phyloP scores from a whole-genome alignment of 2,329 filamentous ascomycete genomes.

The Neonectria ditissima region DNA sequence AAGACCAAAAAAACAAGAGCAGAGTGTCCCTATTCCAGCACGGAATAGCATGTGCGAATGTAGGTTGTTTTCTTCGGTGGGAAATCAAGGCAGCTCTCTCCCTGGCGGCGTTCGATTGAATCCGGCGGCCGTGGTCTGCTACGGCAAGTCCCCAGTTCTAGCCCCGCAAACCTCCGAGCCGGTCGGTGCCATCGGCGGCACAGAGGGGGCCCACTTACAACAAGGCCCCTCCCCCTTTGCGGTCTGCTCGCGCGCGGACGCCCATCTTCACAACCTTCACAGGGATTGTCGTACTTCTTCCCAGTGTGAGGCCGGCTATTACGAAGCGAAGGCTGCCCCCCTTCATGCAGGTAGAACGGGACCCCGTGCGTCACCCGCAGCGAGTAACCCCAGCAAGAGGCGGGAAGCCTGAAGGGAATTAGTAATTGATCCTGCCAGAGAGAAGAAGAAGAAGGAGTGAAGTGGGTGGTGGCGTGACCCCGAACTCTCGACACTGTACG shows the following conservation, averaged over 20 bases:
- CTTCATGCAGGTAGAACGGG: constrained; percentile 3
- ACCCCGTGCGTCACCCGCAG: constrained; percentile 3
- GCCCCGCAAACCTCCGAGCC: constrained; percentile 20
- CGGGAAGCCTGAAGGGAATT: background rate
- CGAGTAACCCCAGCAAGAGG: background rate
- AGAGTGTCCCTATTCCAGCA: too few relatives aligned
- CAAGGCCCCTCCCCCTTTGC: constrained; percentile 26
- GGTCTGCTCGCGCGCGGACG: background rate
- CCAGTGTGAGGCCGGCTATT: background rate
- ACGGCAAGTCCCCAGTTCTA: background rate
- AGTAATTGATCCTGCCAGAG: background rate
- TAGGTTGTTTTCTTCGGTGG: too few relatives aligned
- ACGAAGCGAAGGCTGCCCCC: constrained; percentile 5
- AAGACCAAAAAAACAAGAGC: background rate
- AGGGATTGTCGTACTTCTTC: too few relatives aligned
- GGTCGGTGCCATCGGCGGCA: constrained; percentile 32
- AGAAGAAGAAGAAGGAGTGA: background rate
- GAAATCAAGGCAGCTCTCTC: too few relatives aligned
- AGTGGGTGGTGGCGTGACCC: background rate
- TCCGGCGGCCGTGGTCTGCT: background rate
- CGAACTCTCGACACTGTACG: background rate
- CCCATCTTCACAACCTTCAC: background rate
- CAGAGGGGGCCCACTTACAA: constrained; percentile 19
- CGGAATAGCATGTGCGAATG: too few relatives aligned
- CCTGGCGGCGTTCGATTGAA: background rate